phyloP scores from a whole-genome alignment of 352 stramenopile genomes.

The Phytophthora litchii region DNA sequence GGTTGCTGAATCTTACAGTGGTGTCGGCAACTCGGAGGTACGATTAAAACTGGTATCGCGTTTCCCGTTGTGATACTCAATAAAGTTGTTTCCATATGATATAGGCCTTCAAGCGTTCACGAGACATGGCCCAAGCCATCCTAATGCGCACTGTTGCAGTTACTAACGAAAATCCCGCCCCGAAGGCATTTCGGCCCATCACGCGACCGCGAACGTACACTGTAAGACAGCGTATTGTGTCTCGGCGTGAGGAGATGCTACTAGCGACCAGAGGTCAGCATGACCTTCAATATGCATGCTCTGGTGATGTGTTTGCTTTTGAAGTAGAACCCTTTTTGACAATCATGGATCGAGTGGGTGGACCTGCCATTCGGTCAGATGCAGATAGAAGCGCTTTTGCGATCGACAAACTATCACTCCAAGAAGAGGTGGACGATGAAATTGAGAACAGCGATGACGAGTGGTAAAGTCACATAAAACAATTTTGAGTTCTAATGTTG shows the following conservation, averaged over 20 bases:
- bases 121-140: constrained; percentile 57
- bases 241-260: constrained; percentile 48
- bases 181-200: constrained; percentile 78
- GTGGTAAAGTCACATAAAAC: constrained; percentile 46
- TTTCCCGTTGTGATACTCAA: not conserved
- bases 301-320: constrained; percentile 64
- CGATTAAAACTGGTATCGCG: not conserved
- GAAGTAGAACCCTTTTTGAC: constrained; percentile 75
- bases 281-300: constrained; percentile 44
- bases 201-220: constrained; percentile 54
- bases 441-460: constrained; percentile 70
- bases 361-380: constrained; percentile 2
- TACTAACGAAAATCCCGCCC: constrained; percentile 72
- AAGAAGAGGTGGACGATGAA: constrained; percentile 60
- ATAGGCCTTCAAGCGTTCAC: constrained; percentile 63
- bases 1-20: constrained; percentile 58
- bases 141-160: constrained; percentile 69
- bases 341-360: constrained; percentile 37
- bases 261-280: constrained; percentile 16
- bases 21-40: constrained; percentile 57
- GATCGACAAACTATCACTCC: constrained; percentile 20
- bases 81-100: not conserved
- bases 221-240: constrained; percentile 50
- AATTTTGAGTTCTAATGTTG: constrained; percentile 27
- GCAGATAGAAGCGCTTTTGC: constrained; percentile 1